Evolutionary conservation across 75 land plant genomes (phyloP).

Genomic region (Cryptomeria japonica): DNA sequence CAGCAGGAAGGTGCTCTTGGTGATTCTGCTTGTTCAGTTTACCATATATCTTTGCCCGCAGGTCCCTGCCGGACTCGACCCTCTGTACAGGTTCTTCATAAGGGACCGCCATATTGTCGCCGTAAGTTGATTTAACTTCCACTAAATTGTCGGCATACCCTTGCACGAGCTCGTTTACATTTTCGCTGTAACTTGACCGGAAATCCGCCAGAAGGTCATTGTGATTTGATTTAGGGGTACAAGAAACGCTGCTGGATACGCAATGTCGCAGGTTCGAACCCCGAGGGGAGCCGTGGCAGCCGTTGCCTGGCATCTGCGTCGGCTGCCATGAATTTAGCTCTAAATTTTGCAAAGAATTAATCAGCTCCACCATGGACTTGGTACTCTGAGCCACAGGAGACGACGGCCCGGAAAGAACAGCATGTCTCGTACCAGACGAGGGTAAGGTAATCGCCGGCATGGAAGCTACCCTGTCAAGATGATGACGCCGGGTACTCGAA

Average conservation of each 20-base stretch:
- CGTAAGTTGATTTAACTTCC: not conserved
- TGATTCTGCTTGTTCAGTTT: slow-evolving; percentile 34
- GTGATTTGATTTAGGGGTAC: not conserved
- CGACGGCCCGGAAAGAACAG: not conserved
- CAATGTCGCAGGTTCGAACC: slow-evolving; percentile 11
- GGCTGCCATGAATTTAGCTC: not conserved
- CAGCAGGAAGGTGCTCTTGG: not conserved
- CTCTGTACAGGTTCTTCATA: slow-evolving; percentile 42
- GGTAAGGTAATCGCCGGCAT: not conserved
- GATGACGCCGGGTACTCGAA: not conserved
- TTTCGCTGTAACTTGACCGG: not conserved
- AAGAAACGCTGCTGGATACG: not conserved
- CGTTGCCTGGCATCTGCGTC: not conserved
- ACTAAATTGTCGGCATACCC: not conserved
- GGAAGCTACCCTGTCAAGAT: not conserved
- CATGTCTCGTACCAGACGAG: too few relatives aligned
- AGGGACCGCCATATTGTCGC: not conserved
- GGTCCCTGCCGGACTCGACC: slow-evolving; percentile 91
- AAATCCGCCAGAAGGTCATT: not conserved
- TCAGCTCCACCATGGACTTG: not conserved
- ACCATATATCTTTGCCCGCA: slow-evolving; percentile 78
- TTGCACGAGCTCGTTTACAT: not conserved
- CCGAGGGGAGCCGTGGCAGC: not conserved
- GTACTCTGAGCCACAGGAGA: not conserved
- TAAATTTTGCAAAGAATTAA: not conserved